These are phyloP conservation scores for Ascoidea asiatica DNA, from an alignment of 805 yeast species.

Conservation along the genomic window DNA sequence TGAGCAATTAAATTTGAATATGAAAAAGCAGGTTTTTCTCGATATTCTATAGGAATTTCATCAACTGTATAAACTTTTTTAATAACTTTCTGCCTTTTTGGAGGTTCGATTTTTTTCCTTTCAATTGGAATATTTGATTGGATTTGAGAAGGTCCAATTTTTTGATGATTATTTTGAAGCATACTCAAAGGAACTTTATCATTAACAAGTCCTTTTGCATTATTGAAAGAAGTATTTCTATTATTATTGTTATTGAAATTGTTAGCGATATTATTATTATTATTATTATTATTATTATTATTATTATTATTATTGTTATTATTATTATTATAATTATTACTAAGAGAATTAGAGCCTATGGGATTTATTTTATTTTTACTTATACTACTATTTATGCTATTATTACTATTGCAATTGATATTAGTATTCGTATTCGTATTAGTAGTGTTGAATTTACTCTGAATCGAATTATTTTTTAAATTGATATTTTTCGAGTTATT, in stretches of 20 bases:
- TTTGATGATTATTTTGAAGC: background rate
- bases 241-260: background rate
- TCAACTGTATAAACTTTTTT: slow-evolving; percentile 61
- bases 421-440: background rate
- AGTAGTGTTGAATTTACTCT: background rate
- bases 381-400: too few species aligned
- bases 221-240: background rate
- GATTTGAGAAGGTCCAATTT: background rate
- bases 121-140: background rate
- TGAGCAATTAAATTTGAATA: slow-evolving; percentile 72
- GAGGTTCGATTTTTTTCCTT: slow-evolving; percentile 34
- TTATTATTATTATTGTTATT: background rate
- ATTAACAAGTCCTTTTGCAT: too few species aligned
- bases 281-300: background rate
- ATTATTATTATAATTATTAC: background rate
- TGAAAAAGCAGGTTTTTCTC: slow-evolving; percentile 73
- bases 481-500: background rate
- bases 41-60: slow-evolving; percentile 79
- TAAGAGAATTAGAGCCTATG: background rate
- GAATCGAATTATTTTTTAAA: background rate
- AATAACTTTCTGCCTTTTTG: slow-evolving; percentile 34
- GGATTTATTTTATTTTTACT: background rate
- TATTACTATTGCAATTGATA: background rate
- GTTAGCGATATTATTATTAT: background rate
- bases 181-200: background rate